Evolutionary conservation across 371 early-diverging fungal species (phyloP).

Genomic region (Sporodiniella umbellata): DNA sequence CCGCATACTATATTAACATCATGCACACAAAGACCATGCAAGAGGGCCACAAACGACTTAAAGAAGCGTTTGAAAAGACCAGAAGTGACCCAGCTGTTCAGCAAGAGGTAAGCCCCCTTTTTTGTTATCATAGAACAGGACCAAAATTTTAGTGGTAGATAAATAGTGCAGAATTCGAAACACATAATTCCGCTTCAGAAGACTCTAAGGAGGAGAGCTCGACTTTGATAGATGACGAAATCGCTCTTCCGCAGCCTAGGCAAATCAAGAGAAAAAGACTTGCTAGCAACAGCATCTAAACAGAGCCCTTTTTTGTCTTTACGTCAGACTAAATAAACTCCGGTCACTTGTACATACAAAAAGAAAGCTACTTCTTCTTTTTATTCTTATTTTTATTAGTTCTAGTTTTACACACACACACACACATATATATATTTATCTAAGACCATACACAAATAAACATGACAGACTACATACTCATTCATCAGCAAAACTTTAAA

Average conservation of each 20-base stretch:
- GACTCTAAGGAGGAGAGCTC: slow-evolving; percentile 2
- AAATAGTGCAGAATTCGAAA: slow-evolving; percentile 9
- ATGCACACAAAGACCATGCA: slow-evolving; percentile 22
- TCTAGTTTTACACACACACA: too few species aligned
- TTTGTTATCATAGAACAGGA: background rate
- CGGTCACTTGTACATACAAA: background rate
- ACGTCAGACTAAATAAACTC: slow-evolving; percentile 3
- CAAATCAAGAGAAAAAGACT: slow-evolving; percentile 8
- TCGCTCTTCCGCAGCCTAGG: background rate
- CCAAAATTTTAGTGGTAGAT: background rate
- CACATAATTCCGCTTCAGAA: slow-evolving; percentile 14
- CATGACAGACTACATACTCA: slow-evolving; percentile 10
- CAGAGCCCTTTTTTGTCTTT: background rate
- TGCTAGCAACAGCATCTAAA: background rate
- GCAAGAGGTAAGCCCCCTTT: background rate
- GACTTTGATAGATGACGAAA: background rate
- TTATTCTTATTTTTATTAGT: slow-evolving; percentile 1
- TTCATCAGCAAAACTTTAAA: slow-evolving; percentile 6
- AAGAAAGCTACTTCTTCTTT: background rate
- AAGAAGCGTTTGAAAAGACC: slow-evolving; percentile 36
- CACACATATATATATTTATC: too few species aligned
- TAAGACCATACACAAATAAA: too few species aligned
- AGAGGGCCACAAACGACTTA: slow-evolving; percentile 32
- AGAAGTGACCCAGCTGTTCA: background rate
- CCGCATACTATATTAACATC: background rate